Base-by-base conservation (phyloP, 2,329 filamentous ascomycete species). In the Colletotrichum sp. region DNA sequence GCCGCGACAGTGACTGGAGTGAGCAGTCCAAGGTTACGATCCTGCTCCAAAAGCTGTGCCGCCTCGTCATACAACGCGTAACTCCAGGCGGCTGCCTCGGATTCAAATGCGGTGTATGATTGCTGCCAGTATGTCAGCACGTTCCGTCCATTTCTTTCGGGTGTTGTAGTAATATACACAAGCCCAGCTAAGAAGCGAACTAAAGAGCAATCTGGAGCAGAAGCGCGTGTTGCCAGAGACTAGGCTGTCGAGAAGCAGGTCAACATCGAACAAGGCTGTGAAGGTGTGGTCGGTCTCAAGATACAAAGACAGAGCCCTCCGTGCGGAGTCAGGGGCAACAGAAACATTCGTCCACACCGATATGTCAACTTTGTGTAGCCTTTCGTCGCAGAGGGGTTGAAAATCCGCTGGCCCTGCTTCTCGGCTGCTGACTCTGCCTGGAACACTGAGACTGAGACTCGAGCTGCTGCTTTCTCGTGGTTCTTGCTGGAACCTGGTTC, bases 241-340 rank as follows among this genome's bases (percentile, higher is more conserved):
- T 6, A 83, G 62, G 58, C 82, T 81, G 16, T 71, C 55, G n/a
- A 83, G 72, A 43, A 84, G 79, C 2, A 82, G 77, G 32, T 78
- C 24, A 2, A 79, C 69, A 26, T 81, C 78, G 36, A 84, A 83
- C 0, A 83, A 72, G 1, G 81, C 81, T 14, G 82, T 74, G 24
- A 83, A 74, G 2, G 81, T 80, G 69, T 83, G 80, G 12, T 83
- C 81, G 18, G 80, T 83, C 65, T 76, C 74, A 9, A 82, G 73
- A 28, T 82, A 82, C 4, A 81, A 67, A 14, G 81, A 82, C 8
- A 83, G 62, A 6, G 30, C 30, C 21, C 52, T 52, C 6, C 48
- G 64, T 8, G 67, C 67, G 16, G 67, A 36, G 5, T 36, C 34
- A 12, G 14, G 28, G 10, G 59, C 26, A 0, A 74, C 36, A 3